Conservation (phyloP, 1,284 basidiomycete species). For the Ceratobasidium sp. region DNA sequence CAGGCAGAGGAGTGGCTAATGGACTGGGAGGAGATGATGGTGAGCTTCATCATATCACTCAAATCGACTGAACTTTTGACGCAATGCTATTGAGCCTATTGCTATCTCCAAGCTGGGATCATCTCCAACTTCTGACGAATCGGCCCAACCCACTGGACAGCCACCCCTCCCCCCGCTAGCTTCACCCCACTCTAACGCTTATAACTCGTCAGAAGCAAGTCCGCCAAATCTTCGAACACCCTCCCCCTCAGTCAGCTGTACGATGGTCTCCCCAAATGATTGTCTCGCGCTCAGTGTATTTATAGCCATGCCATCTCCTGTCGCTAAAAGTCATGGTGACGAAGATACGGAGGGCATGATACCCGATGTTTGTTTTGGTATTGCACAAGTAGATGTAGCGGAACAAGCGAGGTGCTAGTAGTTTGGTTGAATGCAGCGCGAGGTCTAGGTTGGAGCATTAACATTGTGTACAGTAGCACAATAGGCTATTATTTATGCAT, state of each 20-base stretch:
- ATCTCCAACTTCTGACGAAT: background rate
- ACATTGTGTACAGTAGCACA: background rate
- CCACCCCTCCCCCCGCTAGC: background rate
- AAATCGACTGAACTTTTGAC: background rate
- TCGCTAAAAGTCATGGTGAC: background rate
- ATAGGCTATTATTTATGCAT: no score
- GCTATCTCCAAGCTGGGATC: slow-evolving; percentile 8
- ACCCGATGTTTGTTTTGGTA: slow-evolving; percentile 35
- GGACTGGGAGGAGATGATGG: slow-evolving; percentile 22
- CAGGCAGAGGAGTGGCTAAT: background rate
- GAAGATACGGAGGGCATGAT: slow-evolving; percentile 8
- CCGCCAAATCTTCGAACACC: background rate
- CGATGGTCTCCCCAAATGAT: background rate
- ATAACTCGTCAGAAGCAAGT: background rate
- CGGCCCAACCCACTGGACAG: background rate
- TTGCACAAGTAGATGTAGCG: slow-evolving; percentile 20
- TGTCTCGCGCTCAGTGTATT: slow-evolving; percentile 25
- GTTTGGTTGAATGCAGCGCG: background rate
- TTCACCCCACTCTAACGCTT: no score
- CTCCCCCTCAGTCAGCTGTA: background rate
- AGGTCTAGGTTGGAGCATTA: background rate
- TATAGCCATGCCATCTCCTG: slow-evolving; percentile 35
- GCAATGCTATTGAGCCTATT: slow-evolving; percentile 13
- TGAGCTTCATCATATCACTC: background rate
- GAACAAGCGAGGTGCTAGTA: background rate